A percentile compares a stretch with the other conserved stretches of the same genome.
phyloP scores from a whole-genome alignment of 441 rosid genomes.

The Hypseocharis bilobata region DNA sequence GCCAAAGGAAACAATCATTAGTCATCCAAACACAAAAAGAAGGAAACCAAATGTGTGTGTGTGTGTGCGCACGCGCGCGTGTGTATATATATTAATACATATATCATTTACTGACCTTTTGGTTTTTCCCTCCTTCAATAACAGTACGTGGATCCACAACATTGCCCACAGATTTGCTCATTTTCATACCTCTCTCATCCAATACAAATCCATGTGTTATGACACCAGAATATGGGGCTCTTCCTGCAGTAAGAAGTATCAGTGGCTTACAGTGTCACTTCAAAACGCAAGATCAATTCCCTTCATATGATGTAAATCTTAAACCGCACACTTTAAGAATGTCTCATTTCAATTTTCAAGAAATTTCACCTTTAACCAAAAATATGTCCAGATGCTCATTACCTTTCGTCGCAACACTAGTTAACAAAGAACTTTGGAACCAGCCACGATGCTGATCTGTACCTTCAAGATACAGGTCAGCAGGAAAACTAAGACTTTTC shows the following conservation, averaged over 20 bases:
- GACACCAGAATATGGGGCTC: slow-evolving; percentile 78
- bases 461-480: slow-evolving; percentile 91
- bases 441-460: slow-evolving; percentile 99
- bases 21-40: slow-evolving; percentile 2
- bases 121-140: slow-evolving; percentile 80
- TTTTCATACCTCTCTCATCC: slow-evolving; percentile 94
- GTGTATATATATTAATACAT: too few relatives aligned
- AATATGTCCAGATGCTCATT: slow-evolving; percentile 13
- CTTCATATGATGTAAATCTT: too few relatives aligned
- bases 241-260: slow-evolving; percentile 46
- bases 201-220: slow-evolving; percentile 94
- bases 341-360: too few relatives aligned
- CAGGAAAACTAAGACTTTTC: slow-evolving; percentile 61
- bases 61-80: too few relatives aligned
- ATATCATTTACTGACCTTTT: slow-evolving; percentile 44
- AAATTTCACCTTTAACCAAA: too few relatives aligned
- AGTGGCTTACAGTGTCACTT: slow-evolving; percentile 8
- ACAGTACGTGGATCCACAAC: slow-evolving; percentile 78
- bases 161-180: slow-evolving; percentile 96
- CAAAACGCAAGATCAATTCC: not conserved
- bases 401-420: slow-evolving; percentile 88
- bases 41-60: not conserved
- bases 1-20: slow-evolving; percentile 25
- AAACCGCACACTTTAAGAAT: too few relatives aligned
- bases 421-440: slow-evolving; percentile 92